Conservation (phyloP, 441 rosid species). For the Flueggea neowawraea region DNA sequence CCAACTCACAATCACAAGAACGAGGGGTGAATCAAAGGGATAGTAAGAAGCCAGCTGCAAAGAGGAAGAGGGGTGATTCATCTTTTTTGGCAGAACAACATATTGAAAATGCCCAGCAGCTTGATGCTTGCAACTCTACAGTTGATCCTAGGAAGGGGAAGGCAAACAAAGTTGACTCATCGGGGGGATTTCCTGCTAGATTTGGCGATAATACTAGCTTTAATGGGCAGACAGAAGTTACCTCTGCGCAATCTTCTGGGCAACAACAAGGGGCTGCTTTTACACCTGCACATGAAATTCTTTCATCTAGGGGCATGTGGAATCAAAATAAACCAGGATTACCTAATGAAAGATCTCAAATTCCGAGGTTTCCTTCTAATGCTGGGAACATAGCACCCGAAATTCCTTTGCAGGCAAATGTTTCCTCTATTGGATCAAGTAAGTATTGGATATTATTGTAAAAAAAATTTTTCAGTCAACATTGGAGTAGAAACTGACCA, state of each 20-base stretch:
- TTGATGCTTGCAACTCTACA: constrained; percentile 34
- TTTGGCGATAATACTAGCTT: constrained; percentile 40
- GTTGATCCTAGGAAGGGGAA: constrained; percentile 59
- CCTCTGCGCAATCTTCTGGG: constrained; percentile 33
- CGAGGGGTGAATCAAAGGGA: constrained; percentile 58
- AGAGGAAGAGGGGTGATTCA: constrained; percentile 85
- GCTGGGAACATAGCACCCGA: constrained; percentile 32
- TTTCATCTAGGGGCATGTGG: constrained; percentile 43
- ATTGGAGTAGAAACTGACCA: too few species aligned
- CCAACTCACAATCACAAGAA: constrained; percentile 86
- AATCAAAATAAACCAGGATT: constrained; percentile 43
- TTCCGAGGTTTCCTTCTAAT: constrained; percentile 49
- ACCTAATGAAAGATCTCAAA: constrained; percentile 47
- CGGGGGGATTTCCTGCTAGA: constrained; percentile 43
- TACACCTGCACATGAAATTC: constrained; percentile 31
- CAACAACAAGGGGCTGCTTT: constrained; percentile 36
- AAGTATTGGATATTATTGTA: too few species aligned
- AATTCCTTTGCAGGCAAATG: constrained; percentile 29
- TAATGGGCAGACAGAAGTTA: constrained; percentile 44
- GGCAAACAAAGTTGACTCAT: constrained; percentile 56
- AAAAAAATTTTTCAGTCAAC: too few species aligned
- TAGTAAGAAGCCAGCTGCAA: constrained; percentile 50
- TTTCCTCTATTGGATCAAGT: constrained; percentile 26
- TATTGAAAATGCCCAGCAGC: constrained; percentile 49
- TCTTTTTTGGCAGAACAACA: constrained; percentile 47